Evolutionary conservation across 208 protist species (phyloP).

Genomic region (Trypanosomatidae sp.): DNA sequence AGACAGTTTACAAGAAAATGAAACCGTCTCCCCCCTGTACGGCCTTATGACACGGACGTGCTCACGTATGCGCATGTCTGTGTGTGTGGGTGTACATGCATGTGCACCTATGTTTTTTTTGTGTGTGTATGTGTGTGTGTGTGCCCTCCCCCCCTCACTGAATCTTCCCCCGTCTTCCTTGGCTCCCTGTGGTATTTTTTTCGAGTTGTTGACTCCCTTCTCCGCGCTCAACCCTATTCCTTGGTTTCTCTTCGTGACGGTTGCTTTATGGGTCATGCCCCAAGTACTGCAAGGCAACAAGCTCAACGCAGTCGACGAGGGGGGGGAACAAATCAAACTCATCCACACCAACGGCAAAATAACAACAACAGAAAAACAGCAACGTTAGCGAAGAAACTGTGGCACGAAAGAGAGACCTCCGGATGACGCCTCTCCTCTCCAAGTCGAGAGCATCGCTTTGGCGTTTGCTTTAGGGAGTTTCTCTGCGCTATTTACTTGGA

Average conservation of each 20-base stretch:
- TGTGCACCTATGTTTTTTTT: not conserved
- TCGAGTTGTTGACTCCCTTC: not conserved
- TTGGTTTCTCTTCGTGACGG: not conserved
- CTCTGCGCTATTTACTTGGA: too few relatives aligned
- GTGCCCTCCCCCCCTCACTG: not conserved
- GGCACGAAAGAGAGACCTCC: not conserved
- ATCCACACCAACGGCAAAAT: not conserved
- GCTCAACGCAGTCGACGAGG: not conserved
- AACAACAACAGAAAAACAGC: too few relatives aligned
- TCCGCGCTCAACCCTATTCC: not conserved
- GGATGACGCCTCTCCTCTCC: not conserved
- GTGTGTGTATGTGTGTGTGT: not conserved
- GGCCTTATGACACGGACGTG: not conserved
- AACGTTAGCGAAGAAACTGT: too few relatives aligned
- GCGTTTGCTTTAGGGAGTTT: not conserved
- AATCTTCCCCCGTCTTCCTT: not conserved
- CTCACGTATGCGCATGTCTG: not conserved
- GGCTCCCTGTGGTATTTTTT: not conserved
- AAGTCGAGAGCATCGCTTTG: not conserved
- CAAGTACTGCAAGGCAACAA: not conserved
- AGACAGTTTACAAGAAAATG: not conserved
- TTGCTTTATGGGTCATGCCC: not conserved
- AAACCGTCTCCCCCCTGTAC: not conserved
- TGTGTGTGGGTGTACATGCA: not conserved
- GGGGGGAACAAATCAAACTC: too few relatives aligned